A percentile compares a stretch with the other conserved stretches of the same genome.
These are phyloP conservation scores for Durotheca rogersii DNA, from an alignment of 495 filamentous ascomycete genomes.

Conservation along the genomic window DNA sequence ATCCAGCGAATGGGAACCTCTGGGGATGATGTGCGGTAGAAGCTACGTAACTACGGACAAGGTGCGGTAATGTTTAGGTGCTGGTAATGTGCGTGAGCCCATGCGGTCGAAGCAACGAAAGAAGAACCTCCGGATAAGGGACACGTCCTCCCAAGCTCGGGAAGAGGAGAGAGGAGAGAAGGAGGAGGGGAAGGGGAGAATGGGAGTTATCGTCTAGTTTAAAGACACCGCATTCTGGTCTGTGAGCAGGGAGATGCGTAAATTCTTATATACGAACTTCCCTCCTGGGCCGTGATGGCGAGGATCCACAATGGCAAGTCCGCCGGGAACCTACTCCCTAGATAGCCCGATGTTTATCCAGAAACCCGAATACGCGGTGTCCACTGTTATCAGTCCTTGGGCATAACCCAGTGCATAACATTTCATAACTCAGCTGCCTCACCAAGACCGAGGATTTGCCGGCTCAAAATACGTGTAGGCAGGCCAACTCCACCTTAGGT, in stretches of 20 bases:
- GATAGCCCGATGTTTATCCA: neutral
- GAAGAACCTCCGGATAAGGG: neutral
- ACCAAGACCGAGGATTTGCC: neutral
- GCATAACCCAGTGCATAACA: neutral
- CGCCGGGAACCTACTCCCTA: too few relatives aligned
- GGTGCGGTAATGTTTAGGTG: neutral
- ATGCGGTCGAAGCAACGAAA: slow-evolving; percentile 2
- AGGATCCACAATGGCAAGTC: too few relatives aligned
- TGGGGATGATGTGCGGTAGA: neutral
- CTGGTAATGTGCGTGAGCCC: slow-evolving; percentile 5
- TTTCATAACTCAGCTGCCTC: too few relatives aligned
- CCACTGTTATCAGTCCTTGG: neutral
- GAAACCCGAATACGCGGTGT: neutral
- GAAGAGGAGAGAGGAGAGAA: neutral
- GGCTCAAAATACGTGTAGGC: neutral
- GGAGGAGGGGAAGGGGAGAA: neutral
- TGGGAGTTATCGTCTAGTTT: too few relatives aligned
- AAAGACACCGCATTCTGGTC: too few relatives aligned
- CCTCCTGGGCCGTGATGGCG: too few relatives aligned
- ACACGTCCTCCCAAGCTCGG: too few relatives aligned
- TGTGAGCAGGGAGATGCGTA: too few relatives aligned
- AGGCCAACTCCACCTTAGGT: too few relatives aligned
- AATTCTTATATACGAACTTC: too few relatives aligned
- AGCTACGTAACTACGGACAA: too few relatives aligned
- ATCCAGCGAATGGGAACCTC: slow-evolving; percentile 9